Evolutionary conservation across 306 rosid species (phyloP).

Genomic region (Pyrus communis): DNA sequence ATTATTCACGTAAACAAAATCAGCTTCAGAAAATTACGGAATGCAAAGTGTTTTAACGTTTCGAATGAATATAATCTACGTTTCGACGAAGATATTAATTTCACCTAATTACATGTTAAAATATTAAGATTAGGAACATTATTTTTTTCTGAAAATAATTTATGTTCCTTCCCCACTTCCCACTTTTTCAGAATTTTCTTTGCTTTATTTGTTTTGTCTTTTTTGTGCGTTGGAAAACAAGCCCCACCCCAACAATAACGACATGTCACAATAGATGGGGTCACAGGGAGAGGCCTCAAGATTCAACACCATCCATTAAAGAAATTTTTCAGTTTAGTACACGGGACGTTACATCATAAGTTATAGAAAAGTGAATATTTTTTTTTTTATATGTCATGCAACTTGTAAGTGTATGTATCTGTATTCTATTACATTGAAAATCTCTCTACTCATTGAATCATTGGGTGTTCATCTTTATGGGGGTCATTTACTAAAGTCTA

Average conservation of each 20-base stretch:
- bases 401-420: no score
- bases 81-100: background rate
- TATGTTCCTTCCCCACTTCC: background rate
- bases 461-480: background rate
- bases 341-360: no score
- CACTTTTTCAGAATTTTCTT: background rate
- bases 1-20: background rate
- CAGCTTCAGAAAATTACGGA: background rate
- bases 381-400: no score
- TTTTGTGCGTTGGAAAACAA: background rate
- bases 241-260: background rate
- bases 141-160: background rate
- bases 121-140: background rate
- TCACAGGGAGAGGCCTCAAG: background rate
- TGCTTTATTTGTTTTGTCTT: background rate
- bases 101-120: background rate
- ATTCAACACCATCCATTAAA: background rate
- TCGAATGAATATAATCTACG: background rate
- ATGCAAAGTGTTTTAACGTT: background rate
- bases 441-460: background rate
- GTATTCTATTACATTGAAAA: no score
- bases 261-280: background rate
- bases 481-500: background rate
- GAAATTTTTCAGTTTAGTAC: no score
- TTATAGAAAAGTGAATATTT: no score